A percentile compares a stretch with the other conserved stretches of the same genome.
Evolutionary conservation across 805 yeast genomes (phyloP).

Genomic region (Ogataea nitratoaversa): DNA sequence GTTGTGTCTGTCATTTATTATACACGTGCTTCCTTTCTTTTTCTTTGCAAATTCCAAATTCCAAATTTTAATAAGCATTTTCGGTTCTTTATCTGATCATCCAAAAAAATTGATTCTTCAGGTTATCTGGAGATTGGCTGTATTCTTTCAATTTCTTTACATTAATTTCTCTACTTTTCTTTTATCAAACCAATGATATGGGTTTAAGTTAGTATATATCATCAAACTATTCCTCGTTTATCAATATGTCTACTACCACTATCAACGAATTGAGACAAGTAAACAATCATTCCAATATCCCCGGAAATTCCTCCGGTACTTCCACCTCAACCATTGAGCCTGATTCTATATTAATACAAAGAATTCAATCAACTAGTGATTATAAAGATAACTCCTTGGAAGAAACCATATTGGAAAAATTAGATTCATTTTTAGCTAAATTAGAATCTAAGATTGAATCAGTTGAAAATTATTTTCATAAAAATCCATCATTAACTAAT

Average conservation of each 20-base stretch:
- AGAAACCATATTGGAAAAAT: conserved; percentile 23
- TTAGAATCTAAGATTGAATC: conserved; percentile 26
- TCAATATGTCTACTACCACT: background rate
- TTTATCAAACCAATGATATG: no score
- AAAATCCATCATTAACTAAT: conserved; percentile 13
- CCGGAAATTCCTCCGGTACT: background rate
- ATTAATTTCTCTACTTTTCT: no score
- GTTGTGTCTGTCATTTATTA: no score
- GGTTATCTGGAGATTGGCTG: no score
- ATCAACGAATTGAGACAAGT: background rate
- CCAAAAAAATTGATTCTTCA: no score
- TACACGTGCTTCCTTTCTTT: no score
- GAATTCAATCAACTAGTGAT: conserved; percentile 10
- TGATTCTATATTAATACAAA: conserved; percentile 14
- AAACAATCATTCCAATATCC: background rate
- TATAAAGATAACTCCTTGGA: conserved; percentile 20
- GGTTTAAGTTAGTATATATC: no score
- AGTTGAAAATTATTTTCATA: conserved; percentile 25
- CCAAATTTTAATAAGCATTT: no score
- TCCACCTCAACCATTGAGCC: conserved; percentile 5
- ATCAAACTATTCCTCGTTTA: background rate
- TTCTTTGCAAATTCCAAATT: no score
- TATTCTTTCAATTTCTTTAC: no score
- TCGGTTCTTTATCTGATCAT: no score
- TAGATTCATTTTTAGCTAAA: conserved; percentile 26